Percentiles rank a stretch among this genome's conserved stretches.
Conservation (phyloP, 2,329 filamentous ascomycete genomes). For the Hypomyces rosellus region DNA sequence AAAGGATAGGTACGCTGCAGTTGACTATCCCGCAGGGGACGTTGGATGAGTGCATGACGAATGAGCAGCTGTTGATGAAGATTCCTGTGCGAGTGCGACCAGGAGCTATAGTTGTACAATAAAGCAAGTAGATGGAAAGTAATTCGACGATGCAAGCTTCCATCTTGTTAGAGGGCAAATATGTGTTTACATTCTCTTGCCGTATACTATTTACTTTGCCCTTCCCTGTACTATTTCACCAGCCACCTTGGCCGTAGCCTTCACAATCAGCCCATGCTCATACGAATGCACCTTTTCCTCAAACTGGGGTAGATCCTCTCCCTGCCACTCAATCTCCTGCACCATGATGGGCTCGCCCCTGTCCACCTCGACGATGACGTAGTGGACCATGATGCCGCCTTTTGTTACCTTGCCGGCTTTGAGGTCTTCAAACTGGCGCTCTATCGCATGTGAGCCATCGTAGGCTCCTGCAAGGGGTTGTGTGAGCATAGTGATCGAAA, state of each 20-base stretch:
- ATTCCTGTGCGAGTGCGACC: conserved; percentile 2
- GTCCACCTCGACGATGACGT: conserved; percentile 53
- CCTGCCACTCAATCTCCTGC: conserved; percentile 59
- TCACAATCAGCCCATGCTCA: conserved; percentile 75
- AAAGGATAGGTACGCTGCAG: conserved; percentile 7
- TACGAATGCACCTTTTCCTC: conserved; percentile 66
- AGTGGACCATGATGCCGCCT: conserved; percentile 87
- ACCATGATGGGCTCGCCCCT: conserved; percentile 36
- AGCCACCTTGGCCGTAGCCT: conserved; percentile 54
- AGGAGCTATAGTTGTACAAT: conserved; percentile 3
- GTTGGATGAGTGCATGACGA: conserved; percentile 6
- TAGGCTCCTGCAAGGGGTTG: conserved; percentile 54
- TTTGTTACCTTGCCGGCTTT: conserved; percentile 55
- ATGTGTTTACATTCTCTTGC: too few species aligned
- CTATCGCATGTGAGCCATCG: conserved; percentile 72
- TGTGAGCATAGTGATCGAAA: not conserved
- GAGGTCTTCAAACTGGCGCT: conserved; percentile 70
- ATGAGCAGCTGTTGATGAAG: conserved; percentile 3
- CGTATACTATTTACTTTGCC: not conserved
- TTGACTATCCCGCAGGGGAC: conserved; percentile 1
- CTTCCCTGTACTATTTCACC: conserved; percentile 28
- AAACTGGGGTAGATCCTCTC: conserved; percentile 59
- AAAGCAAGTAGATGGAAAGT: not conserved
- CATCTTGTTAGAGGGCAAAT: too few species aligned
- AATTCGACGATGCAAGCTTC: too few species aligned